These are phyloP conservation scores for Chamaecrista fasciculata DNA, from an alignment of 306 rosid genomes.

Conservation along the genomic window DNA sequence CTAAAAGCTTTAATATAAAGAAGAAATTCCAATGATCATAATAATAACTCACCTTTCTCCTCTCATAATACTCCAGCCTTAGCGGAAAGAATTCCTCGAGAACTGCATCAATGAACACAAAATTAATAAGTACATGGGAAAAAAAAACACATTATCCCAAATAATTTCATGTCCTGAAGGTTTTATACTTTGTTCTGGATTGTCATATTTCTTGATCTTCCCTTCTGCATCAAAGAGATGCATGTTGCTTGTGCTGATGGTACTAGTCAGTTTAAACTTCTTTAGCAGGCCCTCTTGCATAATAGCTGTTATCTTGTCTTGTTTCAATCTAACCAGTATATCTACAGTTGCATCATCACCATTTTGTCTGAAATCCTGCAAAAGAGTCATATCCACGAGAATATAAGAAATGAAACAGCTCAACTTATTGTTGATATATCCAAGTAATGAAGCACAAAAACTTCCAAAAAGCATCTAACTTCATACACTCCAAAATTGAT, in stretches of 20 bases:
- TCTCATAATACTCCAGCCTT: slow-evolving; percentile 70
- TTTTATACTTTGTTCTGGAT: slow-evolving; percentile 80
- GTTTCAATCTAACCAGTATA: slow-evolving; percentile 58
- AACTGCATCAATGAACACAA: slow-evolving; percentile 49
- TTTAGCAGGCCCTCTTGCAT: slow-evolving; percentile 81
- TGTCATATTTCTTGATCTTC: slow-evolving; percentile 77
- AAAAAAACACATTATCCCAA: background rate
- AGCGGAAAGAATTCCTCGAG: slow-evolving; percentile 79
- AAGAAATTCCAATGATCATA: background rate
- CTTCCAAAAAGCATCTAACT: too few relatives aligned
- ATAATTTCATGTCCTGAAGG: background rate
- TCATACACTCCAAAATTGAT: too few relatives aligned
- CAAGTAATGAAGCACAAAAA: background rate
- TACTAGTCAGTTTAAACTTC: slow-evolving; percentile 66
- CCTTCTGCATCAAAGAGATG: slow-evolving; percentile 85
- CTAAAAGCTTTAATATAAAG: background rate
- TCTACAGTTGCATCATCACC: slow-evolving; percentile 77
- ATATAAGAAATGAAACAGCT: slow-evolving; percentile 2
- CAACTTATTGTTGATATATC: background rate
- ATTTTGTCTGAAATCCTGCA: slow-evolving; percentile 80
- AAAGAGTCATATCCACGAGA: background rate
- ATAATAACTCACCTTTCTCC: slow-evolving; percentile 63
- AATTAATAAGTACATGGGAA: background rate
- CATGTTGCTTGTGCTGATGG: slow-evolving; percentile 80
- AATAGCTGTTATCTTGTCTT: slow-evolving; percentile 49